Base-by-base conservation (phyloP, 768 basidiomycete species). In the Leccinum incarnatum region DNA sequence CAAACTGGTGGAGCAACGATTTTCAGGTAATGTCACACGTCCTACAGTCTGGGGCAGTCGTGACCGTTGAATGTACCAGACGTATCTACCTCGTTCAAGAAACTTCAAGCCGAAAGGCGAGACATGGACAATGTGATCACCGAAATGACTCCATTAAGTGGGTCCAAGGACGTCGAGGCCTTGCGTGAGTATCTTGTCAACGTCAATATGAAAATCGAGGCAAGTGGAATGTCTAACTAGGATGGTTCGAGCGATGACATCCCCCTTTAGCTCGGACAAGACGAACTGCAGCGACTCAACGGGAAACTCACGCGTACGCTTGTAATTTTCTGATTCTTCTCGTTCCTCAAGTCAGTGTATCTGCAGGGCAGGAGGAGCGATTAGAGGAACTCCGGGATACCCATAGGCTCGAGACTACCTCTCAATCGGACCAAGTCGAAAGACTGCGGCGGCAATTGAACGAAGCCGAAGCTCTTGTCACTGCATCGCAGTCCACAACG, bases 351-450 rank as follows among this genome's bases (percentile, higher is more conserved):
- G 36, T 59, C 54, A 29, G 67, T 51, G 21, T 46, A 52, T 53
- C 12, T 53, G 42, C 64, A 96, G 94, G 86, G 14, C 93, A 96
- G 75, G 92, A 92, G 56, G 86, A 85, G 53, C 88, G 88, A 8
- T 79, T 93, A 11, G 88, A 91, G 62, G 94, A 97, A 69, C 76
- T 98, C 0, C 86, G 86, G 36, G 91, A 94, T 62, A 91, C 85
- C 7, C 95, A 96, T 68, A 81, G 79, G 14, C 78, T 91, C 9
- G 94, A 96, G 73, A 84, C 83, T 12, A 72, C 80, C n/a, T 95
- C 93, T 14, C 90, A 89, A 61, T 84, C 82, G 4, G 83, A 87
- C 42, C 85, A 89, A 61, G 84, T 93, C 47, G 84, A 88, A 62
- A 81, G 81, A 40, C 77, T 97, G 40, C 83, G 81, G 40, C 78